These are phyloP conservation scores for Aspergillus ochraceus DNA, from an alignment of 2,329 filamentous ascomycete genomes.

Conservation along the genomic window DNA sequence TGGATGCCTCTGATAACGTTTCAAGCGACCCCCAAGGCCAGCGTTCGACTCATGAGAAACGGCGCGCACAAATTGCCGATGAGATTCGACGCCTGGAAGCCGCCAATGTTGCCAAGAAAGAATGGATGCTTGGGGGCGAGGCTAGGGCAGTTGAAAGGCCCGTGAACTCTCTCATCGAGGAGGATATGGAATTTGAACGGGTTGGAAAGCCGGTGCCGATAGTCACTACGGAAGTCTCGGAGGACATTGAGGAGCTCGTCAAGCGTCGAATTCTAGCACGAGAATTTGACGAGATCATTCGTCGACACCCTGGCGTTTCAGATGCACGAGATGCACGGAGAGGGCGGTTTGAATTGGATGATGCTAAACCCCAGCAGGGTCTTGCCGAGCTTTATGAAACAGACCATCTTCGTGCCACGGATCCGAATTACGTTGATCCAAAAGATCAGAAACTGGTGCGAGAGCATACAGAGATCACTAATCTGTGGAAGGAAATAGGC, in stretches of 20 bases:
- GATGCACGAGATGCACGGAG: slow-evolving; percentile 64
- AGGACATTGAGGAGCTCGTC: slow-evolving; percentile 89
- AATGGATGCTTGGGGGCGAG: slow-evolving; percentile 90
- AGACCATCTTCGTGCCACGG: slow-evolving; percentile 75
- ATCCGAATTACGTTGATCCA: slow-evolving; percentile 78
- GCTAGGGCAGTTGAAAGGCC: slow-evolving; percentile 79
- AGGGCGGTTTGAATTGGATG: slow-evolving; percentile 77
- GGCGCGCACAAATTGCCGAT: slow-evolving; percentile 79
- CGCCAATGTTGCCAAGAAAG: slow-evolving; percentile 81
- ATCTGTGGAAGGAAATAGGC: slow-evolving; percentile 78
- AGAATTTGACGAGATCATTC: slow-evolving; percentile 89
- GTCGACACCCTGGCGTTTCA: slow-evolving; percentile 74
- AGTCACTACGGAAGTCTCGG: slow-evolving; percentile 85
- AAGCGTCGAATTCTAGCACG: slow-evolving; percentile 86
- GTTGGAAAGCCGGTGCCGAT: slow-evolving; percentile 92
- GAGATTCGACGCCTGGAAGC: slow-evolving; percentile 91
- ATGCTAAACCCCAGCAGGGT: slow-evolving; percentile 81
- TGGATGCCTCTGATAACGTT: slow-evolving; percentile 68
- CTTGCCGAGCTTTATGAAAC: slow-evolving; percentile 93
- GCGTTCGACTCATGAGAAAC: slow-evolving; percentile 77
- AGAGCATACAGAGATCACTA: slow-evolving; percentile 79
- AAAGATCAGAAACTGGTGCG: slow-evolving; percentile 78
- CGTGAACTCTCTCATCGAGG: slow-evolving; percentile 86
- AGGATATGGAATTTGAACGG: slow-evolving; percentile 94
- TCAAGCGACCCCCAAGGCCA: slow-evolving; percentile 39